A percentile compares a stretch with the other conserved stretches of the same genome.
Evolutionary conservation across 2,329 filamentous ascomycete genomes (phyloP).

Genomic region (Colletotrichum chrysophilum): DNA sequence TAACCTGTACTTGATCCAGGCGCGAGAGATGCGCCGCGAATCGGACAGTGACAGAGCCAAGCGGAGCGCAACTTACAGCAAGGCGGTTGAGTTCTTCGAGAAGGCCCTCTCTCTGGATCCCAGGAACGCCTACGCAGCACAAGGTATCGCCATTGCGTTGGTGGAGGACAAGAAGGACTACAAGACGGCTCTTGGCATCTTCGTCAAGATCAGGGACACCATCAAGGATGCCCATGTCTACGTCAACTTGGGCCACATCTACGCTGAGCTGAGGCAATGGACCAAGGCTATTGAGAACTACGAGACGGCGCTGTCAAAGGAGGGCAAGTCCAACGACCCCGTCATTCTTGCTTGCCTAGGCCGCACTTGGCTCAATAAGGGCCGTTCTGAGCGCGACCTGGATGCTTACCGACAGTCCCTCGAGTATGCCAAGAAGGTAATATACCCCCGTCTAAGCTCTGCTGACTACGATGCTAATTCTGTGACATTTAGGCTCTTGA

Average conservation of each 20-base stretch:
- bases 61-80: slow-evolving; percentile 83
- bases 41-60: slow-evolving; percentile 91
- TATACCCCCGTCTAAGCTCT: slow-evolving; percentile 9
- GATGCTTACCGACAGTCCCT: slow-evolving; percentile 63
- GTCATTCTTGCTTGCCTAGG: slow-evolving; percentile 85
- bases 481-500: slow-evolving; percentile 65
- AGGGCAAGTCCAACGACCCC: slow-evolving; percentile 75
- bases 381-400: slow-evolving; percentile 65
- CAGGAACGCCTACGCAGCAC: slow-evolving; percentile 94
- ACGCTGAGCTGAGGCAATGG: slow-evolving; percentile 88
- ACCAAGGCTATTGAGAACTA: slow-evolving; percentile 94
- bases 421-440: slow-evolving; percentile 68
- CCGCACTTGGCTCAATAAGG: slow-evolving; percentile 84
- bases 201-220: slow-evolving; percentile 89
- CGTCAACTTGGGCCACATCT: slow-evolving; percentile 93
- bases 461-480: slow-evolving; percentile 25
- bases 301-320: slow-evolving; percentile 81
- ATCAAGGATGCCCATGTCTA: slow-evolving; percentile 87
- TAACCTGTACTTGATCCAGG: slow-evolving; percentile 85
- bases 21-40: slow-evolving; percentile 92
- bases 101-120: slow-evolving; percentile 95
- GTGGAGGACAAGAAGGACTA: slow-evolving; percentile 94
- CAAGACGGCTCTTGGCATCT: slow-evolving; percentile 81
- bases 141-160: slow-evolving; percentile 92
- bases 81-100: slow-evolving; percentile 97